Evolutionary conservation across 495 filamentous ascomycete species (phyloP), one percentile per base, ranked within the genome.

Genomic region (Lasiosphaeria miniovina): DNA sequence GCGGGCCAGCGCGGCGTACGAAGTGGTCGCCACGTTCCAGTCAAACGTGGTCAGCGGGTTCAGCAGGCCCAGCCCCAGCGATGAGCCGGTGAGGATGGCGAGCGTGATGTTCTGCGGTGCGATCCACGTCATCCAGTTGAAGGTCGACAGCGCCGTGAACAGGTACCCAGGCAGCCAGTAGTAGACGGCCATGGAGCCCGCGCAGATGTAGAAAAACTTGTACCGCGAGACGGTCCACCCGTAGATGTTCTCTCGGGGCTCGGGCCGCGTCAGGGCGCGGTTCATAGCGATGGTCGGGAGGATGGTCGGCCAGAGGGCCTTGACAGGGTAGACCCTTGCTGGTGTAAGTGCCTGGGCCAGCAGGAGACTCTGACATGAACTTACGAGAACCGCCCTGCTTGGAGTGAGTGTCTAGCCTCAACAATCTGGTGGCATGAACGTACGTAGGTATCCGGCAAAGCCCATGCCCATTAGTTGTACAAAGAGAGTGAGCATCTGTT

Each of bases 391-490:
- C 24, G 24, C 24, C 24, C 24, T 24, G 24, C 24, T 24, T 24
- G 24, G 24, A 1, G 24, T 24, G 24, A 24, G 24, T 24, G 24
- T 24, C 2, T 24, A 24, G 24, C 2, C 24, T 24, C 24, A 24
- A 24, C 24, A 24, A 24, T 24, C 24, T 24, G 24, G 24, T 24
- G 24, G 24, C 24, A 24, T 74, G 74, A 80, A 84, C 15, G 76
- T 73, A 1, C 78, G 68, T 10, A 77, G 71, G 61, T 82, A 75
- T 0, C 78, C 77, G 2, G 76, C 74, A 33, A 78, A 71, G 31
- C 74, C 72, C 60, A 78, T 78, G 10, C 78, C 78, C 51, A 77
- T 71, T 2, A 80, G 61, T 48, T 78, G 75, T 4, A 75, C 74
- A 7, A 73, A 71, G 12, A 72, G 63, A 0, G 68, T 69, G n/a